These are phyloP conservation scores for Striga asiatica DNA, from an alignment of 257 asterid species.

Conservation along the genomic window DNA sequence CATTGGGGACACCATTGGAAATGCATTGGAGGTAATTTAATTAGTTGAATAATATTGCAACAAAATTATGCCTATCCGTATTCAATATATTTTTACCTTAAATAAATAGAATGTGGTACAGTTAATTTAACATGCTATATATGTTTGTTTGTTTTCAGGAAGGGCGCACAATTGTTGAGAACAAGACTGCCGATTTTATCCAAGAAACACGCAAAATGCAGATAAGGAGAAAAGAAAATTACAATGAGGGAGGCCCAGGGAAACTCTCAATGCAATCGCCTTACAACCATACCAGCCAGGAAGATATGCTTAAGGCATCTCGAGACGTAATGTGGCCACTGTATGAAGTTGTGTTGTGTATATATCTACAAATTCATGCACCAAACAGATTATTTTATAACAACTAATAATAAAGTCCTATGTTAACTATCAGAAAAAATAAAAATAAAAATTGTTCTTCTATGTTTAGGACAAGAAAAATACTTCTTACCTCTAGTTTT, in stretches of 20 bases:
- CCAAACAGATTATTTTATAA: too few relatives aligned
- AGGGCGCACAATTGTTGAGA: slow-evolving; percentile 57
- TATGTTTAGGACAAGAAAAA: too few relatives aligned
- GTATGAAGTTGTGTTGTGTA: neutral
- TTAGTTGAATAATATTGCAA: too few relatives aligned
- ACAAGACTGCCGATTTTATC: slow-evolving; percentile 46
- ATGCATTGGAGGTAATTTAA: slow-evolving; percentile 48
- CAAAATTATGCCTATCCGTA: too few relatives aligned
- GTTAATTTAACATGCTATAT: too few relatives aligned
- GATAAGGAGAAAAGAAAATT: slow-evolving; percentile 37
- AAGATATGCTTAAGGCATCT: slow-evolving; percentile 84
- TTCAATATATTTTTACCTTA: too few relatives aligned
- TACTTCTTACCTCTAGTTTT: too few relatives aligned
- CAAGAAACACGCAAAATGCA: slow-evolving; percentile 56
- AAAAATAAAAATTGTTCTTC: too few relatives aligned
- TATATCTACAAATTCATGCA: too few relatives aligned
- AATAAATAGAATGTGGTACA: too few relatives aligned
- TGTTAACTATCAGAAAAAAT: too few relatives aligned
- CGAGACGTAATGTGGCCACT: slow-evolving; percentile 91
- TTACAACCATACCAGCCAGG: slow-evolving; percentile 42
- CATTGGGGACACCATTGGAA: slow-evolving; percentile 54
- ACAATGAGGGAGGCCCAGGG: slow-evolving; percentile 22
- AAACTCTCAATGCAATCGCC: slow-evolving; percentile 12
- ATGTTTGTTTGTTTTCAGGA: slow-evolving; percentile 36
- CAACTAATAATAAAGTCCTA: too few relatives aligned